phyloP scores from a whole-genome alignment of 202 grass and related monocot genomes.

The Setaria italica region DNA sequence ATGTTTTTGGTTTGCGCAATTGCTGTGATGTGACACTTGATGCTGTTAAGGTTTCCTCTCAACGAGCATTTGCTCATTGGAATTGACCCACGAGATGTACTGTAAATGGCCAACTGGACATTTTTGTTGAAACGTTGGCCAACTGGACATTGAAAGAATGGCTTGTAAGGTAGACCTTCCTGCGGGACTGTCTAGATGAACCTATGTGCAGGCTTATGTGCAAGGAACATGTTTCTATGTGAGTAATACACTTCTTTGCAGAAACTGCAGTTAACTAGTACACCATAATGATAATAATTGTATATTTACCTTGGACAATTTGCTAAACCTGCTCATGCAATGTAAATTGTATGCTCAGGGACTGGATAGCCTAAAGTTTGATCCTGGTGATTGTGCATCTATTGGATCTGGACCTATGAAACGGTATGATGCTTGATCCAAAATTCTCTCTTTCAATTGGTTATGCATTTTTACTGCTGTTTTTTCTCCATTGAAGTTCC shows the following conservation, averaged over 20 bases:
- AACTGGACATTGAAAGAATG: slow-evolving; percentile 53
- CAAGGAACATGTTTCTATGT: slow-evolving; percentile 6
- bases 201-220: neutral
- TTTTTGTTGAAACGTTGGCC: slow-evolving; percentile 11
- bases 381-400: slow-evolving; percentile 1
- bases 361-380: slow-evolving; percentile 19
- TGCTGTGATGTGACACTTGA: slow-evolving; percentile 40
- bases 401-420: neutral
- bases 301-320: slow-evolving; percentile 3
- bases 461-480: neutral
- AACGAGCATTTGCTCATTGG: neutral
- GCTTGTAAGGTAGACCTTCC: slow-evolving; percentile 30
- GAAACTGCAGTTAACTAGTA: neutral
- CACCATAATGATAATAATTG: neutral
- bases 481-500: neutral
- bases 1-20: neutral
- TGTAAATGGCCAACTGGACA: slow-evolving; percentile 44
- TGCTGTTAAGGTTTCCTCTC: neutral
- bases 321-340: neutral
- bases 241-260: slow-evolving; percentile 1
- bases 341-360: slow-evolving; percentile 42
- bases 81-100: slow-evolving; percentile 54
- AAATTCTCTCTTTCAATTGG: neutral
- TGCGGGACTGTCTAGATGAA: neutral
- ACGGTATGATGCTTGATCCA: slow-evolving; percentile 13